Conservation (phyloP, 192 early-diverging fungal species). For the Coemansia sp. region DNA sequence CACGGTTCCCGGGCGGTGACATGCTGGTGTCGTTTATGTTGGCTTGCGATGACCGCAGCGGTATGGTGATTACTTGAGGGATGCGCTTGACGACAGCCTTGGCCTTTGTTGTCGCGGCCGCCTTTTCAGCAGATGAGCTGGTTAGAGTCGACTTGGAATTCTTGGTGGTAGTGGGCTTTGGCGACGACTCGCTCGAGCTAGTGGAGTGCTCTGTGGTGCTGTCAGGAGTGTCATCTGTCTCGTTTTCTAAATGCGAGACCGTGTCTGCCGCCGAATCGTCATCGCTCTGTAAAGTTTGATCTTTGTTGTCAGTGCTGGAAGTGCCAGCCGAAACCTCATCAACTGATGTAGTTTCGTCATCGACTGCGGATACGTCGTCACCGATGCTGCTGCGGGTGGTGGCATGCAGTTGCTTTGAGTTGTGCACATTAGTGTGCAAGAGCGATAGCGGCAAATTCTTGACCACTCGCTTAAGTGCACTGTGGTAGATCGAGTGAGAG, state of each 20-base stretch:
- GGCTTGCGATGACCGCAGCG: conserved; percentile 38
- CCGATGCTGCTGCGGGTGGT: conserved; percentile 4
- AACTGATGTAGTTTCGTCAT: conserved; percentile 17
- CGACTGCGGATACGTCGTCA: not conserved
- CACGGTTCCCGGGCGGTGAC: conserved; percentile 40
- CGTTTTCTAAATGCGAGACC: not conserved
- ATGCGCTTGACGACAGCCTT: conserved; percentile 1
- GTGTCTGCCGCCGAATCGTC: not conserved
- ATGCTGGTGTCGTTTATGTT: conserved; percentile 38
- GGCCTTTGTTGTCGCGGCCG: not conserved
- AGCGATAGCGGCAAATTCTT: not conserved
- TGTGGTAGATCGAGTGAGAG: not conserved
- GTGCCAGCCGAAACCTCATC: conserved; percentile 18
- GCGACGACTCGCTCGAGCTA: not conserved
- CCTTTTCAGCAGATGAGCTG: conserved; percentile 2
- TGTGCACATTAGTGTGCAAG: conserved; percentile 11
- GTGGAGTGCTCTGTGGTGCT: not conserved
- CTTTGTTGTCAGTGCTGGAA: conserved; percentile 5
- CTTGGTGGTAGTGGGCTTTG: not conserved
- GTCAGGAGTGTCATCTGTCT: not conserved
- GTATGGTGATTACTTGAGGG: conserved; percentile 29
- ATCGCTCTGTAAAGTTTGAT: not conserved
- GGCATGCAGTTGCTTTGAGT: conserved; percentile 43
- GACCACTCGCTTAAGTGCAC: not conserved
- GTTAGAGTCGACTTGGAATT: not conserved